phyloP scores from a whole-genome alignment of 306 rosid species.

The Vachellia collinsii region DNA sequence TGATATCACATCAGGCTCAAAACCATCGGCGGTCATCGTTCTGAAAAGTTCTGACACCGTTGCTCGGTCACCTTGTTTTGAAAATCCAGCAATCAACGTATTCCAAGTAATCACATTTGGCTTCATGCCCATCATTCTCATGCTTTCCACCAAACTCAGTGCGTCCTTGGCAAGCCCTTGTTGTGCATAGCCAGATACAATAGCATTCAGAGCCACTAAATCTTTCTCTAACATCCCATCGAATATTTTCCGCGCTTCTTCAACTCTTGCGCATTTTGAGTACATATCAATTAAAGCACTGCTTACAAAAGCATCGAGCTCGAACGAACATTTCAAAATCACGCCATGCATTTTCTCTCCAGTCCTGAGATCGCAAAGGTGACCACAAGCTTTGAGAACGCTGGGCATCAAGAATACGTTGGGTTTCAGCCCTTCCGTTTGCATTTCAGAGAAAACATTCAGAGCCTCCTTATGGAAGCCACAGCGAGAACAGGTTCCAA shows the following conservation, averaged over 20 bases:
- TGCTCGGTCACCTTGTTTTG: conserved; percentile 62
- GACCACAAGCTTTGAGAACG: conserved; percentile 86
- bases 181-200: conserved; percentile 76
- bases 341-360: conserved; percentile 68
- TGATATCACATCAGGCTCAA: conserved; percentile 80
- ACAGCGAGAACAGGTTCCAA: conserved; percentile 64
- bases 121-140: conserved; percentile 49
- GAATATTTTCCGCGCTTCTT: conserved; percentile 59
- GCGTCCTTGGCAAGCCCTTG: conserved; percentile 63
- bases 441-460: conserved; percentile 60
- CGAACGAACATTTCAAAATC: conserved; percentile 59
- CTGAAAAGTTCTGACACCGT: conserved; percentile 59
- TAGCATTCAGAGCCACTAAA: conserved; percentile 77
- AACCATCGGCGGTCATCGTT: conserved; percentile 54
- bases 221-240: conserved; percentile 69
- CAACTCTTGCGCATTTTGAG: conserved; percentile 57
- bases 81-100: conserved; percentile 72
- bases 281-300: conserved; percentile 80
- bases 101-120: conserved; percentile 88
- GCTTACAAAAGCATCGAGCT: conserved; percentile 61
- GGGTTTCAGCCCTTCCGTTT: conserved; percentile 41
- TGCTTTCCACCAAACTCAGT: conserved; percentile 55
- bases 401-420: conserved; percentile 69
- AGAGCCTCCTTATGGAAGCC: conserved; percentile 63
- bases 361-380: conserved; percentile 43